These are phyloP conservation scores for Tolypocladium ophioglossoides DNA, from an alignment of 2,329 filamentous ascomycete genomes.

Conservation along the genomic window DNA sequence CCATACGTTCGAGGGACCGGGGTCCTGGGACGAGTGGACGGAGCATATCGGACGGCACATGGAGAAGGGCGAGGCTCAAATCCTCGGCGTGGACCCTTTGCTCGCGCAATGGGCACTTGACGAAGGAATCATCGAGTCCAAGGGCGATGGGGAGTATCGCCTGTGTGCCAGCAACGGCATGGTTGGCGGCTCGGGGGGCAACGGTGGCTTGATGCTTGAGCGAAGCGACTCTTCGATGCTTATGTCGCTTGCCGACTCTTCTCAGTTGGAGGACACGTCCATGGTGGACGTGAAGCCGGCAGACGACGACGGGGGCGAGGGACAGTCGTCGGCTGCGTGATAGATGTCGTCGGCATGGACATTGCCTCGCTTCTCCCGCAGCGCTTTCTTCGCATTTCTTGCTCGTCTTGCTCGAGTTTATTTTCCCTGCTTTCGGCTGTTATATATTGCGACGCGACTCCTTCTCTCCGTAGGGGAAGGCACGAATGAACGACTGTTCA, in stretches of 20 bases:
- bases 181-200: slow-evolving; percentile 6
- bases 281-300: slow-evolving; percentile 12
- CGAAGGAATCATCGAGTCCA: slow-evolving; percentile 51
- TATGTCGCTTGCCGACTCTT: slow-evolving; percentile 7
- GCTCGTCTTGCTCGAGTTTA: neutral
- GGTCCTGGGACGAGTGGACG: slow-evolving; percentile 82
- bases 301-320: slow-evolving; percentile 15
- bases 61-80: slow-evolving; percentile 57
- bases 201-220: slow-evolving; percentile 6
- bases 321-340: neutral
- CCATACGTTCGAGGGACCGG: slow-evolving; percentile 56
- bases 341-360: neutral
- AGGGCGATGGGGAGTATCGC: slow-evolving; percentile 44
- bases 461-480: neutral
- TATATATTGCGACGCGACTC: neutral
- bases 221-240: slow-evolving; percentile 16
- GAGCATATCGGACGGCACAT: slow-evolving; percentile 88
- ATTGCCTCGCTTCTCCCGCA: neutral
- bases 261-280: slow-evolving; percentile 11
- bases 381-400: neutral
- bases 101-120: slow-evolving; percentile 53
- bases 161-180: slow-evolving; percentile 25
- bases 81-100: slow-evolving; percentile 45
- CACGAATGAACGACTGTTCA: neutral
- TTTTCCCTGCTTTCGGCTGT: neutral